A percentile compares a stretch with the other conserved stretches of the same genome.
Evolutionary conservation across 163 green algal species (phyloP).

Genomic region (Scenedesmus sp.): DNA sequence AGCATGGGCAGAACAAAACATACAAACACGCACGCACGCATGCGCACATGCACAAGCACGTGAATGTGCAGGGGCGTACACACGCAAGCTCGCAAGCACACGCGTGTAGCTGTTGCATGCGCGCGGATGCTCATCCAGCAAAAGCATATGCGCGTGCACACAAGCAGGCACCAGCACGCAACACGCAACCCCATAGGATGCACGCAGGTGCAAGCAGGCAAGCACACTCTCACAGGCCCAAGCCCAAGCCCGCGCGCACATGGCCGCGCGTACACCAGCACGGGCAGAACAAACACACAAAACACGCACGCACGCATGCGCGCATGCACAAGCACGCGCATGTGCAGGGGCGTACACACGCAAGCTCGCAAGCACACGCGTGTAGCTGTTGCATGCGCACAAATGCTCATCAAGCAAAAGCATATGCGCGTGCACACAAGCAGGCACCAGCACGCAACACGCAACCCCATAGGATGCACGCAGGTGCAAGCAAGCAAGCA

Average conservation of each 20-base stretch:
- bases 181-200: no score
- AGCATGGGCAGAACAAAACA: background rate
- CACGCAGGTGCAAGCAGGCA: no score
- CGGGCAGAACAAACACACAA: background rate
- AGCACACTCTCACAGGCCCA: no score
- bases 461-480: background rate
- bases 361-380: background rate
- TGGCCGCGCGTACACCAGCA: background rate
- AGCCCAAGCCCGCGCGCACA: background rate
- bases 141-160: background rate
- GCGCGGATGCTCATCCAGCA: no score
- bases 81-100: no score
- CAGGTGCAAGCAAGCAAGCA: background rate
- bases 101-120: no score
- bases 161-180: background rate
- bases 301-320: background rate
- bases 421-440: no score
- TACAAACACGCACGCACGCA: no score
- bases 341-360: no score
- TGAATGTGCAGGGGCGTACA: no score
- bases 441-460: background rate
- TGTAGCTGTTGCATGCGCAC: background rate
- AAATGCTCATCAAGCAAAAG: background rate
- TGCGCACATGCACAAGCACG: slow-evolving; percentile 52
- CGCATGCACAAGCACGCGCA: background rate